Evolutionary conservation across 1,284 basidiomycete species (phyloP).

Genomic region (Chalciporus sp.): DNA sequence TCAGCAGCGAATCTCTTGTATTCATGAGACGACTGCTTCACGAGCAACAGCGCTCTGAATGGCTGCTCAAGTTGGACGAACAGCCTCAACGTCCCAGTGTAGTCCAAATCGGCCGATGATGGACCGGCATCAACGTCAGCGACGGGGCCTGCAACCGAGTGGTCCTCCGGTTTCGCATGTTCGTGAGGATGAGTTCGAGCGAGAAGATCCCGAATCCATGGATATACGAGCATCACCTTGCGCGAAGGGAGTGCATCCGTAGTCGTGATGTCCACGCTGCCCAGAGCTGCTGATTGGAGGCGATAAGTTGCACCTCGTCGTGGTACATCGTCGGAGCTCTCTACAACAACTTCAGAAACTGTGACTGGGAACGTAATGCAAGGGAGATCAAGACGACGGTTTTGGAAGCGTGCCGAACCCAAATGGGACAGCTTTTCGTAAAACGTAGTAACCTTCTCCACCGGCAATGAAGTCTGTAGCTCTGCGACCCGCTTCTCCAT

Average conservation of each 20-base stretch:
- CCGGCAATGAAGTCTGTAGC: neutral
- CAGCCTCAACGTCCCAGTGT: neutral
- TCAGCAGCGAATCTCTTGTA: neutral
- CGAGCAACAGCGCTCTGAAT: neutral
- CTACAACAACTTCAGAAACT: neutral
- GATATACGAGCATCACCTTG: neutral
- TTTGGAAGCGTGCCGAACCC: neutral
- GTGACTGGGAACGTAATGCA: neutral
- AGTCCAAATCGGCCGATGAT: neutral
- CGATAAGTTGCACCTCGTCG: neutral
- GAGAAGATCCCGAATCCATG: neutral
- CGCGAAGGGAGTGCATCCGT: neutral
- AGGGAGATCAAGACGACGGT: neutral
- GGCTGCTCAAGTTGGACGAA: constrained; percentile 1
- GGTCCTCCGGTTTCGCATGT: too few species aligned
- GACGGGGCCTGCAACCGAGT: too few species aligned
- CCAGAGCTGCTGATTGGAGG: neutral
- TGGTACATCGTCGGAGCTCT: neutral
- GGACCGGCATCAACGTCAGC: too few species aligned
- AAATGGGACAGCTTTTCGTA: neutral
- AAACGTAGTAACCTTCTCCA: neutral
- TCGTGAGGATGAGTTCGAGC: neutral
- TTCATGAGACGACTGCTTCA: neutral
- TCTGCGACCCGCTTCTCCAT: neutral
- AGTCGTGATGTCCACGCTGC: neutral